phyloP scores from a whole-genome alignment of 352 stramenopile species.

The Phytopythium cucurbitacearum region DNA sequence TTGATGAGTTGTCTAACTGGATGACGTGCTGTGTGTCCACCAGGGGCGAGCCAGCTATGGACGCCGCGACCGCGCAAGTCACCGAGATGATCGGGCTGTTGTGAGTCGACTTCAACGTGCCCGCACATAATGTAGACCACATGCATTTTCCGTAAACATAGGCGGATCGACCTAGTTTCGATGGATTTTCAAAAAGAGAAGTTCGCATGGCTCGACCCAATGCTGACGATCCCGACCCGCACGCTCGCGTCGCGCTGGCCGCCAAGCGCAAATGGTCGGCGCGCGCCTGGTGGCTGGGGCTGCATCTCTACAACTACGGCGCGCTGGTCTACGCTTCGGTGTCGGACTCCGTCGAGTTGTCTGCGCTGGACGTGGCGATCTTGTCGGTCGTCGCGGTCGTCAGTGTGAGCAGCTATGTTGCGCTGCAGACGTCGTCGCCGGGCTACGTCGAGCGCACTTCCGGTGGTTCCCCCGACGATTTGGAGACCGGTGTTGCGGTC shows the following conservation, averaged over 20 bases:
- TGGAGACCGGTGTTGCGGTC: constrained; percentile 14
- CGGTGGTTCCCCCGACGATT: constrained; percentile 3
- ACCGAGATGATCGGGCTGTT: constrained; percentile 31
- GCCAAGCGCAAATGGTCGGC: constrained; percentile 60
- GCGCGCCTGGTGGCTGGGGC: constrained; percentile 57
- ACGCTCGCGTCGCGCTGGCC: constrained; percentile 24
- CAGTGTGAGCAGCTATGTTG: constrained; percentile 41
- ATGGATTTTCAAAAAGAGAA: background rate
- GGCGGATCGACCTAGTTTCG: too few relatives aligned
- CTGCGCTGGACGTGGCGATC: constrained; percentile 36
- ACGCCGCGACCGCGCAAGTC: constrained; percentile 18
- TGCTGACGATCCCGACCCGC: background rate
- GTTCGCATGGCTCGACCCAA: background rate
- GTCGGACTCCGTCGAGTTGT: constrained; percentile 22
- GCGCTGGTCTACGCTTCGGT: constrained; percentile 31
- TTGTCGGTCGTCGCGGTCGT: constrained; percentile 27
- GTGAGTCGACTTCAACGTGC: constrained; percentile 6
- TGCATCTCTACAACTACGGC: constrained; percentile 61
- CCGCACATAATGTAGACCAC: background rate
- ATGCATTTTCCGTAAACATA: too few relatives aligned
- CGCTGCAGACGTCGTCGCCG: constrained; percentile 58
- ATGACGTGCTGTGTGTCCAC: background rate
- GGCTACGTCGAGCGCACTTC: constrained; percentile 32
- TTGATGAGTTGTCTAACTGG: constrained; percentile 6
- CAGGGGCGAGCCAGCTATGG: constrained; percentile 12